phyloP scores from a whole-genome alignment of 164 flowering plant genomes.

The Sextonia rubra region DNA sequence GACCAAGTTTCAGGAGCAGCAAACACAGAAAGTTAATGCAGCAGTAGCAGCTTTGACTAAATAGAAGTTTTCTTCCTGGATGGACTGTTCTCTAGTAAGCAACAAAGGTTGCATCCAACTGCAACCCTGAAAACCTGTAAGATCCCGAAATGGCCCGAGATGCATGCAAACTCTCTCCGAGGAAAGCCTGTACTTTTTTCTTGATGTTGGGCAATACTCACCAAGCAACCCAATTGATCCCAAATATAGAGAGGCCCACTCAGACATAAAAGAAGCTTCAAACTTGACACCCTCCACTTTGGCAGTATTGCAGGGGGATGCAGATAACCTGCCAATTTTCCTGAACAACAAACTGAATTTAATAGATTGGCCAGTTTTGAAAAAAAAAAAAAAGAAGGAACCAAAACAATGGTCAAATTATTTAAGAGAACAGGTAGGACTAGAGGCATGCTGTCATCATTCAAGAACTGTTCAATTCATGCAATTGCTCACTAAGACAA shows the following conservation, averaged over 20 bases:
- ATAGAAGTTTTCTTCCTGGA: constrained; percentile 1
- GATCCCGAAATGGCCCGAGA: constrained; percentile 22
- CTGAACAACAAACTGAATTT: not conserved
- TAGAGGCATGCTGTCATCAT: too few species aligned
- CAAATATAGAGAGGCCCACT: constrained; percentile 44
- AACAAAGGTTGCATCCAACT: constrained; percentile 30
- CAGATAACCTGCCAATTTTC: not conserved
- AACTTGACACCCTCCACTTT: constrained; percentile 54
- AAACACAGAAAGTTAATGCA: constrained; percentile 5
- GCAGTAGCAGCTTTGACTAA: not conserved
- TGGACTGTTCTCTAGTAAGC: constrained; percentile 10
- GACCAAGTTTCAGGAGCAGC: constrained; percentile 14
- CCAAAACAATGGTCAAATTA: too few species aligned
- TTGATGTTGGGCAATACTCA: constrained; percentile 54
- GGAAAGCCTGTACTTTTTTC: constrained; percentile 36
- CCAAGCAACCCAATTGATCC: constrained; percentile 68
- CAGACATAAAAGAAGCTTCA: constrained; percentile 76
- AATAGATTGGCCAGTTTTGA: not conserved
- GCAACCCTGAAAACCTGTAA: constrained; percentile 21
- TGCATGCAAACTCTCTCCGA: constrained; percentile 37
- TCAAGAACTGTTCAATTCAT: too few species aligned
- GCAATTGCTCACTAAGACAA: too few species aligned
- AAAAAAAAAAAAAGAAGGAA: too few species aligned
- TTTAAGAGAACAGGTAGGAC: too few species aligned
- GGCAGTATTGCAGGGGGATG: constrained; percentile 14